Percentiles rank a stretch among this genome's conserved stretches.
phyloP scores from a whole-genome alignment of 2,329 filamentous ascomycete genomes.

The Aspergillus tubingensis region DNA sequence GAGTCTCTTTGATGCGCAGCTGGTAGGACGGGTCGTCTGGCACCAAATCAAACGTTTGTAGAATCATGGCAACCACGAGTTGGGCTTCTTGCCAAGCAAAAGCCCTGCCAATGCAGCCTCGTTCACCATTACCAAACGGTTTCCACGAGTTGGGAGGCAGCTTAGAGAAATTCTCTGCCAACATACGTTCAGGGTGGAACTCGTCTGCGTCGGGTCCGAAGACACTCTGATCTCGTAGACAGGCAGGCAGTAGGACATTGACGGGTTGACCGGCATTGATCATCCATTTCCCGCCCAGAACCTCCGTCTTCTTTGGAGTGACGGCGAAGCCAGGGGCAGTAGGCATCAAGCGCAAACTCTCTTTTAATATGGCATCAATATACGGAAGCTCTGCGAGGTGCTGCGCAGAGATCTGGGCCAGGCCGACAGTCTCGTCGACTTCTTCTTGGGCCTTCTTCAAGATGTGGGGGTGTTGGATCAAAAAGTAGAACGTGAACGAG shows the following conservation, averaged over 20 bases:
- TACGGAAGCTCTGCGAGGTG: constrained; percentile 67
- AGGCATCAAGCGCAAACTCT: constrained; percentile 6
- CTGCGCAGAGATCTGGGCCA: constrained; percentile 57
- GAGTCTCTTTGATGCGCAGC: constrained; percentile 41
- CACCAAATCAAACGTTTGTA: constrained; percentile 72
- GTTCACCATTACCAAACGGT: constrained; percentile 72
- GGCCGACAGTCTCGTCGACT: constrained; percentile 66
- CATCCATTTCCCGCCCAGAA: constrained; percentile 59
- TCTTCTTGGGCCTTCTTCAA: constrained; percentile 67
- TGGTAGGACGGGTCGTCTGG: constrained; percentile 58
- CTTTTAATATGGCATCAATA: constrained; percentile 41
- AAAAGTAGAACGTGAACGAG: constrained; percentile 65
- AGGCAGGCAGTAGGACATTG: constrained; percentile 52
- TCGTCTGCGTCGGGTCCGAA: constrained; percentile 66
- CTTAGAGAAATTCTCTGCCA: constrained; percentile 67
- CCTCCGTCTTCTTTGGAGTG: background rate
- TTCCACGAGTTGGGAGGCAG: constrained; percentile 67
- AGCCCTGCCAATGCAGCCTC: constrained; percentile 70
- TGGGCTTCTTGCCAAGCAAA: constrained; percentile 76
- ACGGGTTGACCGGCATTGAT: constrained; percentile 57
- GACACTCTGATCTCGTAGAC: constrained; percentile 64
- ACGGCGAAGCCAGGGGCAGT: constrained; percentile 3
- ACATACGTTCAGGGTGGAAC: constrained; percentile 72
- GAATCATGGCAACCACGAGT: constrained; percentile 61
- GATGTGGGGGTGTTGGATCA: constrained; percentile 63